phyloP scores from a whole-genome alignment of 2,329 filamentous ascomycete genomes.

The Ophiostoma sp. region DNA sequence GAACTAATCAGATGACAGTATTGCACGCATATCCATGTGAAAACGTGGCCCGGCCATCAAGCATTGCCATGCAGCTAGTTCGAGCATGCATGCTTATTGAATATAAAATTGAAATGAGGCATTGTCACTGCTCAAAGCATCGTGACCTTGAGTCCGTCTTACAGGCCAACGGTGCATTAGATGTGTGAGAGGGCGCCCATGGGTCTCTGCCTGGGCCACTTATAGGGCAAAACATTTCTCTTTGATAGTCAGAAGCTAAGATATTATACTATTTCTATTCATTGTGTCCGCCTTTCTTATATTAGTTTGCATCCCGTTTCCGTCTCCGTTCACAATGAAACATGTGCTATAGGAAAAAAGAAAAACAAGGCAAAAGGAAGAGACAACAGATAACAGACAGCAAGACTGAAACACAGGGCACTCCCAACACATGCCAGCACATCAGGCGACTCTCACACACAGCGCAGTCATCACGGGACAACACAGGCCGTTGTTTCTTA shows the following conservation, averaged over 20 bases:
- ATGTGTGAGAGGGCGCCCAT: too few species aligned
- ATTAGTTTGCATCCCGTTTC: too few species aligned
- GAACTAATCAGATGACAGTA: not conserved
- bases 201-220: too few species aligned
- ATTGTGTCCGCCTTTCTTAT: too few species aligned
- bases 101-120: not conserved
- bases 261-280: too few species aligned
- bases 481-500: too few species aligned
- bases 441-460: not conserved
- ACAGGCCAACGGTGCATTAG: too few species aligned
- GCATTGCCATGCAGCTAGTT: not conserved
- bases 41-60: not conserved
- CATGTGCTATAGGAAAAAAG: not conserved
- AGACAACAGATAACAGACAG: not conserved
- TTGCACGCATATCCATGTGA: not conserved
- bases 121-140: not conserved
- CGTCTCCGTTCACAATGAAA: too few species aligned
- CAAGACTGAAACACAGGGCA: not conserved
- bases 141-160: not conserved
- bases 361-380: not conserved
- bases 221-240: too few species aligned
- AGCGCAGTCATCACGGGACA: too few species aligned
- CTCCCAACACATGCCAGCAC: not conserved
- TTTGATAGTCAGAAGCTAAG: too few species aligned
- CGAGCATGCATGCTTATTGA: not conserved